Evolutionary conservation across 2,329 filamentous ascomycete genomes (phyloP).

Genomic region (Colletotrichum shisoi): DNA sequence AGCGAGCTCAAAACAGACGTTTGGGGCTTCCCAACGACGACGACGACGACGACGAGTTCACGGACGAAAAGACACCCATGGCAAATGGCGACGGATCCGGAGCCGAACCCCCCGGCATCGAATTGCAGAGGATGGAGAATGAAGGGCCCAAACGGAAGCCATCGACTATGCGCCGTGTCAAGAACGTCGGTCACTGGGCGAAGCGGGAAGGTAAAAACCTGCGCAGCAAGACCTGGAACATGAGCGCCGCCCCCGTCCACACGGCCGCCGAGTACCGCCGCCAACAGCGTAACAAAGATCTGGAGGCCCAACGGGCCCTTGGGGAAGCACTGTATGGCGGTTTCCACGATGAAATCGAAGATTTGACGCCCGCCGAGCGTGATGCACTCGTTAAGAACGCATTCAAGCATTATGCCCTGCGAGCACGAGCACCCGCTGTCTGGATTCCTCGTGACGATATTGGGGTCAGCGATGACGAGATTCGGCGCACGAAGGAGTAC

Average conservation of each 20-base stretch:
- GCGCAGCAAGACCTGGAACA: conserved; percentile 55
- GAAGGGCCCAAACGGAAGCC: conserved; percentile 45
- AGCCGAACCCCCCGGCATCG: conserved; percentile 46
- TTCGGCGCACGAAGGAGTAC: conserved; percentile 76
- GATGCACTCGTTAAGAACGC: conserved; percentile 85
- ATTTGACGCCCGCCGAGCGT: conserved; percentile 87
- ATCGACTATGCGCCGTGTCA: conserved; percentile 57
- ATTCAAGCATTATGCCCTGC: conserved; percentile 88
- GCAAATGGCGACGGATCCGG: conserved; percentile 47
- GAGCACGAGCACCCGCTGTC: conserved; percentile 83
- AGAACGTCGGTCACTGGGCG: conserved; percentile 59
- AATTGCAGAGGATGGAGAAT: conserved; percentile 47
- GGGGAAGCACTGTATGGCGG: conserved; percentile 85
- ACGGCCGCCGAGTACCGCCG: conserved; percentile 59
- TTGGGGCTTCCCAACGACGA: conserved; percentile 68
- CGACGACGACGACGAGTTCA: conserved; percentile 60
- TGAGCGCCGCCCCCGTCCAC: conserved; percentile 47
- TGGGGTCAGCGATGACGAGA: conserved; percentile 91
- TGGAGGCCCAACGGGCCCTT: conserved; percentile 76
- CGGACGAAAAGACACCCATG: conserved; percentile 54
- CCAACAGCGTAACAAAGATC: conserved; percentile 63
- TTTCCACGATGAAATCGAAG: conserved; percentile 91
- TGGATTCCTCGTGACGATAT: conserved; percentile 94
- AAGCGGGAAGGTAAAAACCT: conserved; percentile 59
- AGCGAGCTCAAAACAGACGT: conserved; percentile 75